These are phyloP conservation scores for Hemileia vastatrix DNA, from an alignment of 1,284 basidiomycete species.

Conservation along the genomic window DNA sequence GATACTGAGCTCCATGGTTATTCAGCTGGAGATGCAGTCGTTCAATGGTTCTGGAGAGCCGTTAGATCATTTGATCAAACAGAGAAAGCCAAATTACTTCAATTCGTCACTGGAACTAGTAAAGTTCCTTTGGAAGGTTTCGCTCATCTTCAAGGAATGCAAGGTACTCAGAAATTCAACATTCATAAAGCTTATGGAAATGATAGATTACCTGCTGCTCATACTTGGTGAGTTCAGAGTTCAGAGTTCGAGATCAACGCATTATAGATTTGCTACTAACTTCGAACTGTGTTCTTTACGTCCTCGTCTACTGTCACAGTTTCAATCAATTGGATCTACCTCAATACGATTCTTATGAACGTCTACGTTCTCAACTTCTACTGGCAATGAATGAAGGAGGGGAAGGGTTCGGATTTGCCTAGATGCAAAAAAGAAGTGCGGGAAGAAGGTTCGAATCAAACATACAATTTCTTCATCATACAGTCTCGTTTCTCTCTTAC, in stretches of 20 bases:
- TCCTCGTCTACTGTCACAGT: conserved; percentile 19
- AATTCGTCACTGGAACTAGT: conserved; percentile 86
- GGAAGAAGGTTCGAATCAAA: no score
- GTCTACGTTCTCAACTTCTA: conserved; percentile 28
- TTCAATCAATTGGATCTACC: conserved; percentile 47
- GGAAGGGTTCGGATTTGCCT: conserved; percentile 44
- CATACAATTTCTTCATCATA: no score
- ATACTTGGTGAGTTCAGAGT: conserved; percentile 62
- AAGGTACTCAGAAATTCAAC: conserved; percentile 89
- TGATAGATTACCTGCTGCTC: conserved; percentile 75
- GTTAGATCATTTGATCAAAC: conserved; percentile 94
- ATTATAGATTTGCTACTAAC: no score
- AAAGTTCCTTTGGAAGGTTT: conserved; percentile 93
- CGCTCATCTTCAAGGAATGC: conserved; percentile 81
- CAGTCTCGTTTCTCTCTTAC: no score
- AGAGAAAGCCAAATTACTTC: conserved; percentile 76
- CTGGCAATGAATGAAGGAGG: conserved; percentile 43
- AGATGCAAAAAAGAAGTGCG: no score
- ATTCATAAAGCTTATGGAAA: conserved; percentile 88
- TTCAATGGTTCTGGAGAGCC: conserved; percentile 99
- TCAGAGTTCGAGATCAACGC: neutral
- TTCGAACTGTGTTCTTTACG: neutral
- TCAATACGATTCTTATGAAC: conserved; percentile 42
- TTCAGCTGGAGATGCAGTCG: conserved; percentile 72
- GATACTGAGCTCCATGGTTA: conserved; percentile 86